Evolutionary conservation across 352 stramenopile genomes (phyloP), one percentile per base, ranked within the genome.

Genomic region (Elongisporangium anandrum): DNA sequence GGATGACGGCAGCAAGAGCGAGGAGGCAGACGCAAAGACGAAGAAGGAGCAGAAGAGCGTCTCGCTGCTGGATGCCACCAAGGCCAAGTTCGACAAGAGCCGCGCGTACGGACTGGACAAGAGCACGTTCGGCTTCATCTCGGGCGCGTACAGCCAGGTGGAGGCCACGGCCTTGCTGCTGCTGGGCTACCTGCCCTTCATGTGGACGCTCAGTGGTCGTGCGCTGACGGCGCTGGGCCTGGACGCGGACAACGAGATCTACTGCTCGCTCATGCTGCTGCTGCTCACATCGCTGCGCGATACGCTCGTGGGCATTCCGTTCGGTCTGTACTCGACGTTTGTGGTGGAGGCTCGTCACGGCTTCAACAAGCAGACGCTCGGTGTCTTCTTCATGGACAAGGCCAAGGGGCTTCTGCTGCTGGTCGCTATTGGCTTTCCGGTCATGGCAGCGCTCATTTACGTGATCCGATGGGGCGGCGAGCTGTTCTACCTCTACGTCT

Each of bases 281-380:
- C 78, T 70, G 49, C 70, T 96, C 38, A 87, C 81, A 56, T 84
- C 65, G 19, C 20, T 90, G 15, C 70, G 79, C 17, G 81, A 94
- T 39, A 86, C 75, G 22, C 5, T 92, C 12, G 54, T 87, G 15
- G 61, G 63, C 1, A 63, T 96, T 12, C 88, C 87, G 23, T 92
- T 95, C 56, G 68, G 63, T 19, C 68, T 94, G n/a, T 98, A 98
- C 76, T 97, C 86, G 56, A 98, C 94, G 8, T 99, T 99, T 73
- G 81, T 97, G 49, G 87, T 99, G 56, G 97, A 99, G 69, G 85
- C 83, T 45, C 88, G 94, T 38, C 96, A 99, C 66, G 97, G 97
- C 22, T 99, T 99, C 65, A 99, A 99, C 75, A 99, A 99, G 69
- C 88, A 97, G 63, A 99, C 96, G 21, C 64, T 96, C 1, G 70